Evolutionary conservation across 1,139 yeast genomes (phyloP), one percentile per base, ranked within the genome.

Genomic region (Geotrichum carabidarum): DNA sequence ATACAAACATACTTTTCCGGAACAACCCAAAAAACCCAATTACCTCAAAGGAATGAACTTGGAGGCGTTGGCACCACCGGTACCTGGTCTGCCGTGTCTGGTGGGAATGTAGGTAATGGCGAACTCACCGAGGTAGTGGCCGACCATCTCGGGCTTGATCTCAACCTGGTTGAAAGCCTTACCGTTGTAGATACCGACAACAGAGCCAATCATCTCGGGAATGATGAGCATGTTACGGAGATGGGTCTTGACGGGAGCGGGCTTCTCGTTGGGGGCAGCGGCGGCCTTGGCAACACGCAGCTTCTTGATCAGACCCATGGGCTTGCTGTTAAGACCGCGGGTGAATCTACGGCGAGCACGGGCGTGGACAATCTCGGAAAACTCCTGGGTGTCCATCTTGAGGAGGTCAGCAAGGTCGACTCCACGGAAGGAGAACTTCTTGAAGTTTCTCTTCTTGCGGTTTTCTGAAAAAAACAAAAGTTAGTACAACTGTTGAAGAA

Each of bases 101-200:
- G 93, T 98, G 75, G 99, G 99, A 78, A 96, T 88, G 84, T 94
- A 94, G 73, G 99, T 81, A 80, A 94, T 93, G 74, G 99, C 93
- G 88, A 94, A 93, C 83, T 94, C 99, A 81, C 97, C 99, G 74
- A 94, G 88, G 94, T 94, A 94, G 86, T 91, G 96, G 76, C 99
- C 99, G 75, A 91, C 91, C 99, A 94, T 93, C 83, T 94, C 99
- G 73, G 99, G 97, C 79, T 82, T 90, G 79, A 94, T 81, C 79
- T 94, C 99, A 78, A 93, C 97, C 73, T 86, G 88, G 95, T 91
- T 93, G 95, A 94, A 94, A 71, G 83, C 90, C 84, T 94, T 94
- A 82, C 99, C 99, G 84, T 94, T 94, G 96, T 94, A 93, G 71
- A 94, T 88, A 80, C 98, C 98, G 70, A 94, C 84, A 69, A 91